These are phyloP conservation scores for Neofusicoccum parvum DNA, from an alignment of 2,329 filamentous ascomycete species.

Conservation along the genomic window DNA sequence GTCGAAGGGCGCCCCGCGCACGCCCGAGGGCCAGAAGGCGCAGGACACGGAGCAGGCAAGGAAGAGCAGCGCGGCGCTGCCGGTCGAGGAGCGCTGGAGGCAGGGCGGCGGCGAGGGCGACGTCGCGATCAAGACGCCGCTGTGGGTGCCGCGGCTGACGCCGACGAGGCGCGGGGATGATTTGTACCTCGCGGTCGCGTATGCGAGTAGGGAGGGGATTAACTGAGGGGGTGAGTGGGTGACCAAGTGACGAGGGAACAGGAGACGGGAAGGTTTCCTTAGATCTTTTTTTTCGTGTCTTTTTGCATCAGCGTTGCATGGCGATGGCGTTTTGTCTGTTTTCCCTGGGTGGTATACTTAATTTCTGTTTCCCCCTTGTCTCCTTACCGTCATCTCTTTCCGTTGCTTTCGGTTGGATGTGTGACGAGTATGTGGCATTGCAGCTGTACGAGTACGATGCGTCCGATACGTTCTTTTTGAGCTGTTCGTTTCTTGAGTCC, in stretches of 20 bases:
- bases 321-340: background rate
- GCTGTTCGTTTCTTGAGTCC: no score
- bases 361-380: background rate
- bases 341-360: background rate
- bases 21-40: constrained; percentile 27
- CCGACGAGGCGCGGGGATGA: constrained; percentile 68
- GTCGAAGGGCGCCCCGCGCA: constrained; percentile 9
- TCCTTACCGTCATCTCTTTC: background rate
- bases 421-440: no score
- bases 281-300: background rate
- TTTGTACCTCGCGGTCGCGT: constrained; percentile 54
- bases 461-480: background rate
- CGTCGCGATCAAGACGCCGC: constrained; percentile 44
- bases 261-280: background rate
- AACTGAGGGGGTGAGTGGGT: no score
- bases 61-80: constrained; percentile 10
- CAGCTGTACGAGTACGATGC: no score
- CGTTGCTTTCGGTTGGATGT: no score
- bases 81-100: background rate
- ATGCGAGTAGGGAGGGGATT: constrained; percentile 20
- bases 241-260: no score
- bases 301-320: constrained; percentile 7
- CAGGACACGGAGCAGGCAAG: constrained; percentile 6
- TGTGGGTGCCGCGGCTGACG: constrained; percentile 64
- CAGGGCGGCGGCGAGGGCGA: background rate